Base-by-base conservation (phyloP, 2,329 filamentous ascomycete species). In the Pseudopyrenochaeta lycopersici region DNA sequence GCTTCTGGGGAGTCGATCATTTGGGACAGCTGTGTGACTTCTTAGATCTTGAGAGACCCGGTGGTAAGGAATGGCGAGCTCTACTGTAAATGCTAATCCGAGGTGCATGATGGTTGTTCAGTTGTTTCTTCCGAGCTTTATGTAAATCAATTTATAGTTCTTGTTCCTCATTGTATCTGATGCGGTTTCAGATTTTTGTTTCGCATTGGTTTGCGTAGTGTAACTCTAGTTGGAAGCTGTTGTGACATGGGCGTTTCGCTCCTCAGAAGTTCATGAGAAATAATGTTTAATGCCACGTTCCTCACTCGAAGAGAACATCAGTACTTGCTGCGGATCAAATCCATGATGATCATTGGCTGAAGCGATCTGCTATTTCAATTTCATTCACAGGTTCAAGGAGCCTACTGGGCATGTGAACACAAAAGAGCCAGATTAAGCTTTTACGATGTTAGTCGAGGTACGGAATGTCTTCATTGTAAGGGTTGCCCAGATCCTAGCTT, bases 1-100 rank as follows among this genome's bases (percentile, higher is more conserved):
- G 72, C 1, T 87, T 83, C 62, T 88, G 84, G 82, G 85, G 85
- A 0, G 80, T 88, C 12, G 85, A 88, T 74, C 84, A 86, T 70
- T 59, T 88, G 38, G 85, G 81, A 1, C 80, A 82, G 63, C 74
- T 88, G 2, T 76, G 77, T 35, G 78, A 83, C 50, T 81, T 83
- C 67, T 59, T 88, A 52, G 82, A 78, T 1, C 60, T 88, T 51
- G 79, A 86, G 33, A 72, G 69, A 35, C 70, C 71, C 4, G 41
- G 56, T 32, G 65, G 67, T 7, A 75, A 63, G 41, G 76, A 70
- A 1, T 77, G 76, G 70, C 72, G 62, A 56, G 72, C 76, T 39
- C 64, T 80, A 65, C 52, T 80, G 35, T 72, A 75, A 17, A 41
- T 27, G n/a, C 17, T n/a, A 10, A 14, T 17, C 18, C 3, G 18